A percentile compares a stretch with the other conserved stretches of the same genome.
These are phyloP conservation scores for Tulasnella sp. DNA, from an alignment of 768 basidiomycete species.

Conservation along the genomic window DNA sequence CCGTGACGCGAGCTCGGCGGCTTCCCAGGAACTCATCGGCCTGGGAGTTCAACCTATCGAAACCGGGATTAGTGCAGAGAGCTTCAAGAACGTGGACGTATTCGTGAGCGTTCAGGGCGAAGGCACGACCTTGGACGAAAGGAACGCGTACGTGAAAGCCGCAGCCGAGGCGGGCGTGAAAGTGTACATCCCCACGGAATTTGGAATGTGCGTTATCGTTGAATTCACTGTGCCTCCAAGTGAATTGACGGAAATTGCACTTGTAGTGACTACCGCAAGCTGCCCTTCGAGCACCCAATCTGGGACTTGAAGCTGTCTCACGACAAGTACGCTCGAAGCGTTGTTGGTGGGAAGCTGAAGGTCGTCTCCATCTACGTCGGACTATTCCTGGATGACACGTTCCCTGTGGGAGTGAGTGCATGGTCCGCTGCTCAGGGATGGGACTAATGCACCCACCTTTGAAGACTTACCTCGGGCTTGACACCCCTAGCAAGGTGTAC, in stretches of 20 bases:
- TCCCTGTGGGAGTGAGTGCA: neutral
- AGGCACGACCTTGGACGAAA: neutral
- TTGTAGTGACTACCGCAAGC: conserved; percentile 1
- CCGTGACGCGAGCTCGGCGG: conserved; percentile 35
- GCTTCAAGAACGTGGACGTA: conserved; percentile 40
- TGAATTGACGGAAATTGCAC: neutral
- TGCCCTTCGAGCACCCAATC: neutral
- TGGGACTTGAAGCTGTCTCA: neutral
- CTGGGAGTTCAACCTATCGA: conserved; percentile 38
- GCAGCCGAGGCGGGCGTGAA: conserved; percentile 30
- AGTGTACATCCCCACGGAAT: conserved; percentile 28
- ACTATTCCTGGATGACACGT: conserved; percentile 2
- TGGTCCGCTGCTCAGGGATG: neutral
- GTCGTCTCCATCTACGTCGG: conserved; percentile 18
- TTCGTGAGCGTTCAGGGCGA: conserved; percentile 38
- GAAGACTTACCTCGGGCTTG: neutral
- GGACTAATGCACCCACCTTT: neutral
- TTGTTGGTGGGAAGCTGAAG: conserved; percentile 9
- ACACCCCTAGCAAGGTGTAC: neutral
- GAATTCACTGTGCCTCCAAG: neutral
- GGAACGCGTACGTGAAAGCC: conserved; percentile 37
- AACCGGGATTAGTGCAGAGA: conserved; percentile 20
- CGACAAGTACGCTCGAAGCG: neutral
- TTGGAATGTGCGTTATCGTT: conserved; percentile 20
- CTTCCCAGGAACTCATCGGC: conserved; percentile 33